Evolutionary conservation across 2,329 filamentous ascomycete species (phyloP), one percentile per base, ranked within the genome.

Genomic region (Zalaria obscura): DNA sequence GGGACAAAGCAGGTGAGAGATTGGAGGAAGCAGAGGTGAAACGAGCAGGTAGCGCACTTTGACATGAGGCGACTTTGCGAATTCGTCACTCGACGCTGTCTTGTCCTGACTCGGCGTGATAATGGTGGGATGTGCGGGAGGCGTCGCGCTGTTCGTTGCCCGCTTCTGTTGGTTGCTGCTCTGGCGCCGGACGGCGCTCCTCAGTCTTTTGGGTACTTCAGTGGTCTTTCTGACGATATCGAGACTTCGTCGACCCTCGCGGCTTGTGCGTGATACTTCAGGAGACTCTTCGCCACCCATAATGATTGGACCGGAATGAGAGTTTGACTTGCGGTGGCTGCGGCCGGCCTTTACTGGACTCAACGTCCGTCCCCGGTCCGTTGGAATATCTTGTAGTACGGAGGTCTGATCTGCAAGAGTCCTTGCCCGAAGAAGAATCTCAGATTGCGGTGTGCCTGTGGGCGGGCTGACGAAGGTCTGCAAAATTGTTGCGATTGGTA

Each of bases 381-480:
- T 11, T 55, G 54, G 31, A 52, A 58, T 28, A 5, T 37, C 35
- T 27, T 42, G 43, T 6, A 34, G 51, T 46, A 25, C 51, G 49
- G n/a, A n/a, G 4, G 79, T 78, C 48, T 79, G 72, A 26, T 69
- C 67, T 1, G 83, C 80, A 4, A 93, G 66, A 44, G 77, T 74
- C 36, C 74, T 67, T 0, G 87, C 86, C 36, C 79, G 75, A 0
- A 80, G 64, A 2, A 80, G 67, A 38, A 93, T 83, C 51, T 86
- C 80, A 9, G 77, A 71, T 0, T 77, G 71, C 4, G 76, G 61
- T 0, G 77, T 77, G 33, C 70, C 75, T n/a, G 57, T 52, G 3
- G 61, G 48, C 0, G 76, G 71, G 0, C 62, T 57, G 5, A 62
- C 55, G 50, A 91, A 86, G 1, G 71, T 61, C 1, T 68, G 58